Evolutionary conservation across 345 rosid genomes (phyloP).

Genomic region (Pistacia integerrima): DNA sequence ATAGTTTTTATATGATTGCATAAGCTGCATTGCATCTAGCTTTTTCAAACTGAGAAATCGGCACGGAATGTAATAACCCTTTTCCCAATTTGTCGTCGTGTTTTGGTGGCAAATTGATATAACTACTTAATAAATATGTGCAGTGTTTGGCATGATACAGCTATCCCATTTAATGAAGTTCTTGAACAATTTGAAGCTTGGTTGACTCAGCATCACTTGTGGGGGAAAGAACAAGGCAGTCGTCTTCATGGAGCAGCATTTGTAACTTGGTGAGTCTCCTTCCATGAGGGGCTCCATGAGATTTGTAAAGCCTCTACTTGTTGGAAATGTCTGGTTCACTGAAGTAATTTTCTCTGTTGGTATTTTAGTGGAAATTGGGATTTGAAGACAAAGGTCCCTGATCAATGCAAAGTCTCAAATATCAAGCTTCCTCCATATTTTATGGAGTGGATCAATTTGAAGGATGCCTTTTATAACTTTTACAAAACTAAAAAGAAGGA

Average conservation of each 20-base stretch:
- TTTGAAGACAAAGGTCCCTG: conserved; percentile 85
- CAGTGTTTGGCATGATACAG: conserved; percentile 98
- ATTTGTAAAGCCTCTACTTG: not conserved
- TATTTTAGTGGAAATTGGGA: conserved; percentile 91
- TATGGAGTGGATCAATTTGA: conserved; percentile 90
- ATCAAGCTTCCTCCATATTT: conserved; percentile 80
- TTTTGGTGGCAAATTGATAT: conserved; percentile 1
- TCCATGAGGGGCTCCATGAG: not conserved
- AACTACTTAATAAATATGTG: conserved; percentile 18
- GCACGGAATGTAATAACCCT: not conserved
- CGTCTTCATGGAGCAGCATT: conserved; percentile 71
- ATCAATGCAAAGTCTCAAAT: conserved; percentile 68
- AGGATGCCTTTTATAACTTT: conserved; percentile 79
- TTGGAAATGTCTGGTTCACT: conserved; percentile 19
- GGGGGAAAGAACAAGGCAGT: conserved; percentile 56
- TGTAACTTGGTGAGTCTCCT: conserved; percentile 74
- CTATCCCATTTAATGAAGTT: conserved; percentile 77
- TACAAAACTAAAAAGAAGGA: conserved; percentile 45
- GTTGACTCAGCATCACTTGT: conserved; percentile 64
- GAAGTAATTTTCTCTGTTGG: conserved; percentile 23
- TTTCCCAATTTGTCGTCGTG: not conserved
- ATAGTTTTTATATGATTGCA: not conserved
- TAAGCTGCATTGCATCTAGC: not conserved
- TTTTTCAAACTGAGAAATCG: conserved; percentile 6
- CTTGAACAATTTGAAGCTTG: conserved; percentile 81